Percentiles rank a stretch among this genome's conserved stretches.
Conservation (phyloP, 768 basidiomycete genomes). For the Tubosaeta sp. region DNA sequence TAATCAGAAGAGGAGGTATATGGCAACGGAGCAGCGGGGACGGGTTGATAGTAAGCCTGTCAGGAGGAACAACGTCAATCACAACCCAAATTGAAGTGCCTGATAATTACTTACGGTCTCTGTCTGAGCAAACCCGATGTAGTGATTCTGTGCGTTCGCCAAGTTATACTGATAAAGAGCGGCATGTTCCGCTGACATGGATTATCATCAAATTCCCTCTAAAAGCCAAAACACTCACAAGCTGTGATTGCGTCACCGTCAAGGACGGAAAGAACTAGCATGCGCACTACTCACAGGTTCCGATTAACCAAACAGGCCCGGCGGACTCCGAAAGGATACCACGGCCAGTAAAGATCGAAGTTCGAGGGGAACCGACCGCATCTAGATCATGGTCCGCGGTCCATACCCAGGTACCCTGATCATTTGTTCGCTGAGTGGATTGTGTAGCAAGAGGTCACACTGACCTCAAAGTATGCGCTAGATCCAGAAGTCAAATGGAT, state of each 20-base stretch:
- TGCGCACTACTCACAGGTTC: conserved; percentile 40
- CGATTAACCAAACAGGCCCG: conserved; percentile 80
- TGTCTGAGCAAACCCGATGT: conserved; percentile 48
- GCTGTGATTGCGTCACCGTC: conserved; percentile 7
- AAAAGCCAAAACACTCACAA: conserved; percentile 11
- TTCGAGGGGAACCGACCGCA: conserved; percentile 45
- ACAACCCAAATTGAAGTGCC: background rate
- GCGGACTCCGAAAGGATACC: conserved; percentile 70
- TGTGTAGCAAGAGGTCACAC: background rate
- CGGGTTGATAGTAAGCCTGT: conserved; percentile 48
- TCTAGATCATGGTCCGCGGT: conserved; percentile 64
- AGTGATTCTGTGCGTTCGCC: conserved; percentile 41
- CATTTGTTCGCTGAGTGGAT: background rate
- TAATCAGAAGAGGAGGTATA: conserved; percentile 33
- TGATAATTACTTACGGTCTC: conserved; percentile 36
- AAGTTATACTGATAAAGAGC: conserved; percentile 47
- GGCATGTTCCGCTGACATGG: conserved; percentile 39
- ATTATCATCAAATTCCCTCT: background rate
- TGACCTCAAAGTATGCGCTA: conserved; percentile 61
- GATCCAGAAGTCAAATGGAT: conserved; percentile 56
- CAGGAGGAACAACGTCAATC: conserved; percentile 10
- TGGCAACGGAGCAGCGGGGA: conserved; percentile 39
- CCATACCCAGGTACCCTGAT: conserved; percentile 75
- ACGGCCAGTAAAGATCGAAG: conserved; percentile 59
- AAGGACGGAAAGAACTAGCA: background rate